Evolutionary conservation across 768 basidiomycete species (phyloP).

Genomic region (Scleroderma citrinum): DNA sequence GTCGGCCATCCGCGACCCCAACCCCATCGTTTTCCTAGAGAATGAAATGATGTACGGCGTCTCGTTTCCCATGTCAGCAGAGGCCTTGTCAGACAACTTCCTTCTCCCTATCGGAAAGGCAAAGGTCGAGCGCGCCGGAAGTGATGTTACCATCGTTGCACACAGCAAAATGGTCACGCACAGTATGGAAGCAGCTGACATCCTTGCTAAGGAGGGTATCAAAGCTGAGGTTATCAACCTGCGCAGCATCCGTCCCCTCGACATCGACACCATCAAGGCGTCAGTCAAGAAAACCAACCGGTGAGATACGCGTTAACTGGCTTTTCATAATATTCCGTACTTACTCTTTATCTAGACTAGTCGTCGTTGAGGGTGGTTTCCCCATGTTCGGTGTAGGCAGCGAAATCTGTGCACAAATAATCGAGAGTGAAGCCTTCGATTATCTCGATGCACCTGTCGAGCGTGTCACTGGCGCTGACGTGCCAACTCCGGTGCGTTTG

Average conservation of each 20-base stretch:
- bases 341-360: constrained; percentile 46
- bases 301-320: constrained; percentile 33
- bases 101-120: constrained; percentile 94
- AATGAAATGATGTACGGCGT: constrained; percentile 99
- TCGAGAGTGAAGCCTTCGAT: constrained; percentile 97
- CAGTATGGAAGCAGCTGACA: constrained; percentile 90
- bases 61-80: constrained; percentile 91
- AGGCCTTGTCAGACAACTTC: constrained; percentile 95
- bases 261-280: constrained; percentile 94
- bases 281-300: constrained; percentile 99
- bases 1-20: constrained; percentile 97
- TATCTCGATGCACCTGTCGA: constrained; percentile 98
- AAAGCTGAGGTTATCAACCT: constrained; percentile 98
- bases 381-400: constrained; percentile 97
- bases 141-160: constrained; percentile 92
- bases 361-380: constrained; percentile 98
- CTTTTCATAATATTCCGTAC: not conserved
- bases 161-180: constrained; percentile 99
- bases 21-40: constrained; percentile 97
- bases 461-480: constrained; percentile 94
- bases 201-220: constrained; percentile 92
- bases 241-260: constrained; percentile 90
- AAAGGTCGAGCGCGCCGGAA: constrained; percentile 90
- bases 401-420: constrained; percentile 95
- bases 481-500: constrained; percentile 84